Percentiles rank a stretch among this genome's conserved stretches.
phyloP scores from a whole-genome alignment of 129 eudicot species.

The Solidago caesia region DNA sequence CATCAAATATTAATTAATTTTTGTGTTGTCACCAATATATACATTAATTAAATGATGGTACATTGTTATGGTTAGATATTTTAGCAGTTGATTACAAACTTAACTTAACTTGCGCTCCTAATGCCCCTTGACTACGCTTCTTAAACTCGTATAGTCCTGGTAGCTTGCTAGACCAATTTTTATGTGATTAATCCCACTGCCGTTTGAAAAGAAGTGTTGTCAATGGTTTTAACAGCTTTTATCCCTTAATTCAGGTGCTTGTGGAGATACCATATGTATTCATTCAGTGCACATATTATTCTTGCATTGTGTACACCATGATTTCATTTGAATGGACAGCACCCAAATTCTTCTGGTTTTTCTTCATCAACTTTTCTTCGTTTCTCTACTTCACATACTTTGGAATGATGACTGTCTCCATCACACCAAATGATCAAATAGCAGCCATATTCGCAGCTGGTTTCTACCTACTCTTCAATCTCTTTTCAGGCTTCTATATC shows the following conservation, averaged over 20 bases:
- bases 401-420: slow-evolving; percentile 81
- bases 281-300: slow-evolving; percentile 51
- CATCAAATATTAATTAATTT: neutral
- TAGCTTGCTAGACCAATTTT: no score
- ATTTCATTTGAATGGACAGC: slow-evolving; percentile 75
- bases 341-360: slow-evolving; percentile 67
- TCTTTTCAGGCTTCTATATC: slow-evolving; percentile 77
- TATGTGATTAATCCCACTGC: no score
- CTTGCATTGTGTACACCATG: slow-evolving; percentile 65
- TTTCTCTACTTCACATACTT: slow-evolving; percentile 78
- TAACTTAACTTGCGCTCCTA: no score
- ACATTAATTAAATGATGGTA: no score
- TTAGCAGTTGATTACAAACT: no score
- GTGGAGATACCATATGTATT: slow-evolving; percentile 78
- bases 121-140: no score
- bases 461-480: slow-evolving; percentile 59
- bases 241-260: slow-evolving; percentile 43
- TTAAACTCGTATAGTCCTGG: no score
- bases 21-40: no score
- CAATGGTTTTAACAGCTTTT: neutral
- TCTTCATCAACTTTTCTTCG: slow-evolving; percentile 59
- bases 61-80: no score
- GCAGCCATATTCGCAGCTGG: slow-evolving; percentile 82
- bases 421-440: slow-evolving; percentile 75
- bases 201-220: no score